Base-by-base conservation (phyloP, 306 rosid species). In the Arachis stenosperma region DNA sequence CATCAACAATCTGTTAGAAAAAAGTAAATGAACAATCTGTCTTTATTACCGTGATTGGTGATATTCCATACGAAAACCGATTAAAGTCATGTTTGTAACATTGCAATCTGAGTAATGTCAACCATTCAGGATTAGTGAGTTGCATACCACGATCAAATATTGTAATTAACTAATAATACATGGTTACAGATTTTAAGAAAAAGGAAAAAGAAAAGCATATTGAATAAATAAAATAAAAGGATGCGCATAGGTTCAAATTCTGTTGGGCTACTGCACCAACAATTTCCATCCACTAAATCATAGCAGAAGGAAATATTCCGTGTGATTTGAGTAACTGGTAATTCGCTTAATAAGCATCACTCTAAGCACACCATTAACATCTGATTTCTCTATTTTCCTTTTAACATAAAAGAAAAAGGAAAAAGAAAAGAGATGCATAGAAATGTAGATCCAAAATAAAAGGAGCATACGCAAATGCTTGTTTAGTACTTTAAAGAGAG, bases 21-120 rank as follows among this genome's bases (percentile, higher is more conserved):
- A 33, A 33, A 33, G 4, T 2, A 33, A 33, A 33, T 22, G 27
- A 33, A 33, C 37, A 33, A 33, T 33, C 37, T 33, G 37, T 33
- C 37, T 52, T 11, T 5, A 2, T 57, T 50, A 42, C 43, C 62
- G 70, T 62, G 62, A 40, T 68, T 14, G 30, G 55, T 52, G 64
- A 41, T 69, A 12, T 63, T 13, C 33, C n/a, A n/a, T 51, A 42
- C 70, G 39, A 73, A 17, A 6, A 39, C 78, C 9, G 11, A 64
- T 51, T 63, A n/a, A 27, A 63, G 41, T 40, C 30, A 73, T 73
- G 41, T 17, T 72, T 7, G 51, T 72, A 10, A 60, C 27, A 10
- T 22, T 40, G 48, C 61, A 61, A 17, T 51, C 53, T 48, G 61
- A 39, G 37, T 43, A 61, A 48, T 43, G 65, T 62, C 62, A 52